phyloP scores from a whole-genome alignment of 257 asterid species.

The Cordia subcordata region DNA sequence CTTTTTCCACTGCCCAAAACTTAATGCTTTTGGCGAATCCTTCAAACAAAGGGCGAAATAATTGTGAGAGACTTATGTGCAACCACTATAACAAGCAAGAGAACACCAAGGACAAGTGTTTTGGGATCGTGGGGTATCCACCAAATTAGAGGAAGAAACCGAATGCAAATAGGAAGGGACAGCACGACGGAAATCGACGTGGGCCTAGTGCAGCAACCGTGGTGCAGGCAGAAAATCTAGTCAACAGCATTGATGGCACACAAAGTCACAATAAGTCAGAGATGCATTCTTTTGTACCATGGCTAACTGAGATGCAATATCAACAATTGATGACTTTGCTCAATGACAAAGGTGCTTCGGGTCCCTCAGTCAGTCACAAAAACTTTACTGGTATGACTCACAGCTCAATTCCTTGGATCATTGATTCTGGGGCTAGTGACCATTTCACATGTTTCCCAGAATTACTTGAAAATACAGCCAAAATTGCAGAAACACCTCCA shows the following conservation, averaged over 20 bases:
- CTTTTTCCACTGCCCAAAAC: no score
- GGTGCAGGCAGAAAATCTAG: no score
- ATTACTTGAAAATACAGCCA: not conserved
- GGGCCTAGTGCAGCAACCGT: not conserved
- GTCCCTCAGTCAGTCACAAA: no score
- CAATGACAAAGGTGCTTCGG: not conserved
- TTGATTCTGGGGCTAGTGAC: not conserved
- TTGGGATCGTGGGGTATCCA: no score
- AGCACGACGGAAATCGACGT: no score
- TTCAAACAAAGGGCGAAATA: no score
- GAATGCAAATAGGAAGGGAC: no score
- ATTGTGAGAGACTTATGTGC: no score
- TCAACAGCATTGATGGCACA: not conserved
- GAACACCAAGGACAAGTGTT: no score
- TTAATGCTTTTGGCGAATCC: no score
- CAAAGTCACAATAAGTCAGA: not conserved
- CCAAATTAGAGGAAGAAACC: no score
- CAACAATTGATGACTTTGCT: not conserved
- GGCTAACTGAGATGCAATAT: not conserved
- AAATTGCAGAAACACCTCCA: not conserved
- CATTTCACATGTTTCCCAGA: not conserved
- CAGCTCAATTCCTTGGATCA: not conserved
- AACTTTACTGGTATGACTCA: not conserved
- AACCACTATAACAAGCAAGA: no score
- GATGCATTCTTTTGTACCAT: not conserved